Base-by-base conservation (phyloP, 2,329 filamentous ascomycete species). In the Trichoderma koningii region DNA sequence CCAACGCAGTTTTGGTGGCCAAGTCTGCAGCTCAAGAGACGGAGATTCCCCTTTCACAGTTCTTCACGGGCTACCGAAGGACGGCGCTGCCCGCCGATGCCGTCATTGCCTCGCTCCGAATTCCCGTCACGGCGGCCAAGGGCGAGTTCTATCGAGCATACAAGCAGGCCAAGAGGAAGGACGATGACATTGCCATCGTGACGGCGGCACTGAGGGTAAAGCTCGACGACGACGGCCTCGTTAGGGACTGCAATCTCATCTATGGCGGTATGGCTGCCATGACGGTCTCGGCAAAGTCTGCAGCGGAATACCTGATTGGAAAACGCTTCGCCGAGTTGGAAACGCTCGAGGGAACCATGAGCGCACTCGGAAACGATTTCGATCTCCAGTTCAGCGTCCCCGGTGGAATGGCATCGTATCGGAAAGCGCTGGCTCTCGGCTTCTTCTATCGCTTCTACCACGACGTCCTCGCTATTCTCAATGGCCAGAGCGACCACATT, bases 401-500 rank as follows among this genome's bases (percentile, higher is more conserved):
- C 0, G 95, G 95, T 69, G 95, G 95, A 44, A 99, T 99, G 95
- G 94, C 95, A 0, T 96, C 93, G 1, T 99, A 98, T 74, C 84
- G 95, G 30, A 96, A 95, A 75, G 91, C 93, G 0, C 80, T 99
- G 9, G 94, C 95, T 0, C 81, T 98, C 60, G 89, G 93, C 2
- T 96, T 99, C 82, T 98, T 98, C 78, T 98, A 98, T 77, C 89
- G 93, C 45, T 99, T 97, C 77, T 98, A 97, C 74, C 91, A 98
- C 72, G 94, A 98, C 67, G 85, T 94, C 0, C 81, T 97, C 48
- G 83, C 86, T 0, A 83, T 83, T 30, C 75, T 96, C 0, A 79
- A 83, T 21, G 82, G 74, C 2, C 73, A 76, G 23, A 77, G 75
- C 21, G 69, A 78, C 19, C 77, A 81, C 30, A 76, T 84, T 14